Percentiles rank a stretch among this genome's conserved stretches.
These are phyloP conservation scores for Aspergillus novoparasiticus DNA, from an alignment of 2,329 filamentous ascomycete genomes.

Conservation along the genomic window DNA sequence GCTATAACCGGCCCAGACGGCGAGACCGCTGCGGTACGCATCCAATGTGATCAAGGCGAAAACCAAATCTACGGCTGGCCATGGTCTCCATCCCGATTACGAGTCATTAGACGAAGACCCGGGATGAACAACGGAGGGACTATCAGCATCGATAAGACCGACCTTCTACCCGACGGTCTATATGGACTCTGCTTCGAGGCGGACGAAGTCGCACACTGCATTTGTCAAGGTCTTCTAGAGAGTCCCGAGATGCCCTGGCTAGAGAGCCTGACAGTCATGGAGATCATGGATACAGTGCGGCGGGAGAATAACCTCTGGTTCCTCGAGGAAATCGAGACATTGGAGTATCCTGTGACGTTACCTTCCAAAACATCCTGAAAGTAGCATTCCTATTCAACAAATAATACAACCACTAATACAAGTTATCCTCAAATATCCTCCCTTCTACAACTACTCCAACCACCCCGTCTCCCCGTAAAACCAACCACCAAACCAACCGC, in stretches of 20 bases:
- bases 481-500: conserved; percentile 6
- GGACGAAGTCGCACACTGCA: conserved; percentile 68
- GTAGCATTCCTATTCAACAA: background rate
- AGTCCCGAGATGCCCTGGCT: conserved; percentile 66
- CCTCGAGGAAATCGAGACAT: conserved; percentile 45
- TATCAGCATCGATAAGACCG: background rate
- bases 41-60: conserved; percentile 3
- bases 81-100: background rate
- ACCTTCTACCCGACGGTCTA: background rate
- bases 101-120: background rate
- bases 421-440: background rate
- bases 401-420: too few relatives aligned
- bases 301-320: conserved; percentile 58
- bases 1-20: background rate
- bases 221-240: conserved; percentile 71
- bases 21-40: conserved; percentile 1
- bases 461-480: conserved; percentile 4
- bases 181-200: conserved; percentile 63
- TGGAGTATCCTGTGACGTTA: background rate
- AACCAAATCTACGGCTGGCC: conserved; percentile 6
- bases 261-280: conserved; percentile 78
- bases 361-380: background rate
- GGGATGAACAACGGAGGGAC: background rate
- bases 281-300: conserved; percentile 65
- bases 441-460: background rate